A percentile compares a stretch with the other conserved stretches of the same genome.
Evolutionary conservation across 345 rosid genomes (phyloP).

Genomic region (Populus euphratica): DNA sequence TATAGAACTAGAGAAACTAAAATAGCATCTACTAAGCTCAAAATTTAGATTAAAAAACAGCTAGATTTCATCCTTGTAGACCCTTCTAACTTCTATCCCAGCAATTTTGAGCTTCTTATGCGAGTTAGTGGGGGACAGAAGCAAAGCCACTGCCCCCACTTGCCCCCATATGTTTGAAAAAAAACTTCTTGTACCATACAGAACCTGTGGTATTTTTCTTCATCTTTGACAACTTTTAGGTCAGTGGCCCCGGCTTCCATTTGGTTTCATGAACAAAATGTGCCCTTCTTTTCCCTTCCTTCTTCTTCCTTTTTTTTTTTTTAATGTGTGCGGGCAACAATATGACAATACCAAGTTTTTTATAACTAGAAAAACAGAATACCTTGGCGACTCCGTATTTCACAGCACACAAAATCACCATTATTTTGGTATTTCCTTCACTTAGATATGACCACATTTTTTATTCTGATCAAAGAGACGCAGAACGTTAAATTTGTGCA

Average conservation of each 20-base stretch:
- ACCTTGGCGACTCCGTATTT: too few species aligned
- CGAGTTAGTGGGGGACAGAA: neutral
- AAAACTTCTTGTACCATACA: neutral
- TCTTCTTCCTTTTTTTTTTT: too few species aligned
- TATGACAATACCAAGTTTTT: too few species aligned
- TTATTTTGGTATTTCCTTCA: too few species aligned
- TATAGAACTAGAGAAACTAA: neutral
- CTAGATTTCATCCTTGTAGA: neutral
- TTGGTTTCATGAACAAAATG: neutral
- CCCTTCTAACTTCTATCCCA: neutral
- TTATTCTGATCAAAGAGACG: too few species aligned
- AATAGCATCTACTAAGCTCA: neutral
- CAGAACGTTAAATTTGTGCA: too few species aligned
- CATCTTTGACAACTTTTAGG: neutral
- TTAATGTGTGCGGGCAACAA: neutral
- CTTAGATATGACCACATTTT: too few species aligned
- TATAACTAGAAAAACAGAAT: too few species aligned
- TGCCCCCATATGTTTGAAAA: neutral
- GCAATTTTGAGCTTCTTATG: neutral
- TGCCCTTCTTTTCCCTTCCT: neutral
- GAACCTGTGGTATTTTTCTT: neutral
- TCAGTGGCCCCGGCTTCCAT: neutral
- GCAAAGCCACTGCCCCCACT: neutral
- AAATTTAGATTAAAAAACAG: neutral
- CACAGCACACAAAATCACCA: too few species aligned